phyloP scores from a whole-genome alignment of 768 basidiomycete genomes.

The Xerocomellus chrysenteron region DNA sequence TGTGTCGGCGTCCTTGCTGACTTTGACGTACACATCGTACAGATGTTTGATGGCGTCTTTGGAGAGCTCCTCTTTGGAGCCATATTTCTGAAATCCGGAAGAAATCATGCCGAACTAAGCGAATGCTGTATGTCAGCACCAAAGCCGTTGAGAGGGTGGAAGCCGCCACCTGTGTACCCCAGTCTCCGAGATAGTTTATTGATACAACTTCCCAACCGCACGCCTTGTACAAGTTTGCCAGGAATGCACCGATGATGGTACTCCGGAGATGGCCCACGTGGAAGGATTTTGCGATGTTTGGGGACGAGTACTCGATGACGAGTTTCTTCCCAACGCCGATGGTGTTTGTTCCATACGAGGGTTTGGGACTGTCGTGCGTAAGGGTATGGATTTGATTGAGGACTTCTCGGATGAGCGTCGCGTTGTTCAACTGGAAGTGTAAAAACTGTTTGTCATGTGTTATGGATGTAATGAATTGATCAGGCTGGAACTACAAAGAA shows the following conservation, averaged over 20 bases:
- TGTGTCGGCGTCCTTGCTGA: slow-evolving; percentile 79
- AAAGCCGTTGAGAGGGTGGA: background rate
- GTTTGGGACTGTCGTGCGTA: slow-evolving; percentile 57
- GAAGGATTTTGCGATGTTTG: slow-evolving; percentile 98
- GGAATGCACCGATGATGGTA: slow-evolving; percentile 98
- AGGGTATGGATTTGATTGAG: slow-evolving; percentile 74
- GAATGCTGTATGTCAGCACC: background rate
- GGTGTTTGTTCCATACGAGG: slow-evolving; percentile 81
- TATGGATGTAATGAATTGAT: slow-evolving; percentile 73
- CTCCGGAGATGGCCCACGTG: slow-evolving; percentile 96
- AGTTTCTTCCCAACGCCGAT: slow-evolving; percentile 79
- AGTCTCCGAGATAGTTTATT: slow-evolving; percentile 96
- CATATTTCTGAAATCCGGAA: slow-evolving; percentile 89
- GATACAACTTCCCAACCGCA: slow-evolving; percentile 92
- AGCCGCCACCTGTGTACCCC: slow-evolving; percentile 88
- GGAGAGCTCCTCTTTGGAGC: slow-evolving; percentile 77
- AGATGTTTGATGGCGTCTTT: slow-evolving; percentile 93
- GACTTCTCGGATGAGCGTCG: slow-evolving; percentile 61
- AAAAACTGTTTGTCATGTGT: slow-evolving; percentile 77
- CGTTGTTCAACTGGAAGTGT: slow-evolving; percentile 70
- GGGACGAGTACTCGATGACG: slow-evolving; percentile 90
- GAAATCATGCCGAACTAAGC: slow-evolving; percentile 82
- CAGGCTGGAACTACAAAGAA: slow-evolving; percentile 69
- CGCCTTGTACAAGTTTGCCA: slow-evolving; percentile 85
- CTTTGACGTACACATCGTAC: slow-evolving; percentile 91